Evolutionary conservation across 2,329 filamentous ascomycete species (phyloP), one percentile per base, ranked within the genome.

Genomic region (Epichloe gansuensis): DNA sequence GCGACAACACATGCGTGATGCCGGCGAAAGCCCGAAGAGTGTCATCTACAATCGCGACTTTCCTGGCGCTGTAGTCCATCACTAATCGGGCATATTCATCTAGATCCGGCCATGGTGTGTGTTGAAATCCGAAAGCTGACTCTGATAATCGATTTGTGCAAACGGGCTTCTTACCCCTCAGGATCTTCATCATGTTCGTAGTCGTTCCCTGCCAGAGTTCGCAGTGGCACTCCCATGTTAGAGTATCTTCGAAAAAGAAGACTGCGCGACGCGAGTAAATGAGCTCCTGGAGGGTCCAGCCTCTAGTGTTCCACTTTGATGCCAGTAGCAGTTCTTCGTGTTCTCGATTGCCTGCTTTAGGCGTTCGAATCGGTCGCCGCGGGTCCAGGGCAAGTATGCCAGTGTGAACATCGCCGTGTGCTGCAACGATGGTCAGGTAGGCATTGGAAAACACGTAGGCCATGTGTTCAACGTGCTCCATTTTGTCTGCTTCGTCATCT

Each of bases 201-300:
- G 66, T 55, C 52, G 54, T 65, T 13, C 67, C 65, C 51, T 72
- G 67, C 69, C 71, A 73, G 4, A 66, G 59, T 37, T 72, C 67
- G 60, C 72, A 74, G 57, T 74, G 72, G 49, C 72, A 74, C 54
- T 73, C 69, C 72, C 72, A 74, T 2, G 70, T 71, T 12, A 73
- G 63, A 8, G 63, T 54, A 23, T 74, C 69, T 34, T 71, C 67
- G 50, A 73, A 73, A 56, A 74, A 67, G 59, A 69, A 74, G 50
- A 74, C 63, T 11, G 65, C 64, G 9, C 72, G 68, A 31, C 72
- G 63, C 25, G 71, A 68, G 56, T 74, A 74, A 13, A 72, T 58
- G 2, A 63, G 62, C 54, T 74, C 72, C 54, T 73, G 69, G 17
- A 74, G 59, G 5, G 72, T 73, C 72, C 72, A 74, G 35, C 65